phyloP scores from a whole-genome alignment of 2,329 filamentous ascomycete species.

The Colletotrichum euphorbiae region DNA sequence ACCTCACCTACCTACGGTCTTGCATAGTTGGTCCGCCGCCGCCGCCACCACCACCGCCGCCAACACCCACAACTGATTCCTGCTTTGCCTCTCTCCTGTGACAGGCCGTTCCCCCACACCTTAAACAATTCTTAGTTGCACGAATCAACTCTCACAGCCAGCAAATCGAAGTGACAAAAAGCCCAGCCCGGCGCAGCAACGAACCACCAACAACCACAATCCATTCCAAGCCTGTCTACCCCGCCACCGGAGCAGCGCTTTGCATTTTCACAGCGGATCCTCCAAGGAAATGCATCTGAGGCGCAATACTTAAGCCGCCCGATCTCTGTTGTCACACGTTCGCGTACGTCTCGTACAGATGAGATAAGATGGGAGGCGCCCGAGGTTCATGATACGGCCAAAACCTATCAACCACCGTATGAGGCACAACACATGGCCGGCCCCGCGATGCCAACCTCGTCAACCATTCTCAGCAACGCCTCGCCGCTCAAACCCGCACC shows the following conservation, averaged over 20 bases:
- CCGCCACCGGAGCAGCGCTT: conserved; percentile 29
- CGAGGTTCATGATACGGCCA: conserved; percentile 4
- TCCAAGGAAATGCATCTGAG: conserved; percentile 12
- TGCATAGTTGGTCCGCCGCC: conserved; percentile 10
- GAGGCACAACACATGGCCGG: conserved; percentile 14
- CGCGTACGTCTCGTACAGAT: conserved; percentile 4
- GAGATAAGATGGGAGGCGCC: conserved; percentile 15
- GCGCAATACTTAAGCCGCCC: conserved; percentile 20
- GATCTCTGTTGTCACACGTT: conserved; percentile 3
- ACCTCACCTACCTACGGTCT: neutral
- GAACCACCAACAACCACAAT: conserved; percentile 25
- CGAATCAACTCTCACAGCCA: conserved; percentile 27
- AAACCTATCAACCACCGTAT: neutral
- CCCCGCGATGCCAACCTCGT: conserved; percentile 4
- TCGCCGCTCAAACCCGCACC: conserved; percentile 22
- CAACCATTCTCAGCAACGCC: neutral
- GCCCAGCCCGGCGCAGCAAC: conserved; percentile 31
- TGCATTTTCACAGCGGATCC: conserved; percentile 29
- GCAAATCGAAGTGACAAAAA: conserved; percentile 15
- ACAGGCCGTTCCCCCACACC: conserved; percentile 35
- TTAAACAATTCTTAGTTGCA: conserved; percentile 11
- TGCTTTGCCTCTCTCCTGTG: conserved; percentile 26
- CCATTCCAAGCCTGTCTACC: conserved; percentile 16
- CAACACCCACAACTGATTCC: conserved; percentile 22
- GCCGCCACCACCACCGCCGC: conserved; percentile 11